Base-by-base conservation (phyloP, 768 basidiomycete genomes). In the Macrolepiota albuminosa region DNA sequence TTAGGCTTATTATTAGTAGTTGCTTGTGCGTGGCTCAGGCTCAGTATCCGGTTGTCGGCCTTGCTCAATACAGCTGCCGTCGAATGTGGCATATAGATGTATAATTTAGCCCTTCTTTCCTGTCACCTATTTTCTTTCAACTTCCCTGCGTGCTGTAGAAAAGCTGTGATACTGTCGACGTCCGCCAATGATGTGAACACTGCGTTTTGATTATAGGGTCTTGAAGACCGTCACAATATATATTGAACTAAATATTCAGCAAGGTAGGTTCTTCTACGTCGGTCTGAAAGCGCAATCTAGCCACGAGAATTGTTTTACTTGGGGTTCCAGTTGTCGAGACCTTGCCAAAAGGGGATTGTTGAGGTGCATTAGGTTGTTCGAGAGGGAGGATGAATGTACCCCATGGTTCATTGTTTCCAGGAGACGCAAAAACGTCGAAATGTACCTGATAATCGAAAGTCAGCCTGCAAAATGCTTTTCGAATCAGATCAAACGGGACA, bases 241-340 rank as follows among this genome's bases (percentile, higher is more conserved):
- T 2, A 29, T 29, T 29, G 3, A 29, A 29, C 29, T 21, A 53
- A 4, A 53, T 26, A 45, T 45, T 37, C 42, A 31, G 36, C 13
- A 62, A 21, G 21, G 21, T 21, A 21, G 21, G 21, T 21, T 21
- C 21, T 21, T 21, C 21, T 21, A 21, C 21, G 21, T 21, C 21
- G 1, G 21, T 33, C 13, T 56, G 57, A 18, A 62, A 62, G 10
- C 61, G 43, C 31, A 62, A 58, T 34, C 61, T 54, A 4, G 61
- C 54, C 10, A 63, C 9, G 3, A 63, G 55, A 29, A 63, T 52
- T 16, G 61, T 59, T 40, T 63, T 53, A 11, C 54, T 54, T 43
- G 54, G 50, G 26, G 13, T 43, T 1, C 58, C 58, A 4, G 6
- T 18, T 1, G 7, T 48, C 18, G 61, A 63, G 16, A 63, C 37